Conservation (phyloP, 495 filamentous ascomycete species). For the Tuber umbilicatum region DNA sequence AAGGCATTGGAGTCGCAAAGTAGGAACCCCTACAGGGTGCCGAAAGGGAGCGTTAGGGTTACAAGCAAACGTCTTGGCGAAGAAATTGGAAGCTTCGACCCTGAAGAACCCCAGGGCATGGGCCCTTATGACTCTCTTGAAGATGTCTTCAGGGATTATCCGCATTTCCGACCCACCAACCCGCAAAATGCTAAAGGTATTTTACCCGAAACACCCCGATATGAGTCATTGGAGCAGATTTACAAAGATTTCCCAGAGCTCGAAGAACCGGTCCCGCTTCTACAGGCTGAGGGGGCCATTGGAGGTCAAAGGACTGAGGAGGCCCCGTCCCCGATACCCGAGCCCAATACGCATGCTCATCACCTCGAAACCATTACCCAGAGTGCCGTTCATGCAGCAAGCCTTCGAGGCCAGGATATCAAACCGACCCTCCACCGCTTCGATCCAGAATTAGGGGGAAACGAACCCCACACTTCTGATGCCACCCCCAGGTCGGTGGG, state of each 20-base stretch:
- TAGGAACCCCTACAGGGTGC: background rate
- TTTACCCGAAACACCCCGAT: background rate
- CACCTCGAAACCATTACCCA: background rate
- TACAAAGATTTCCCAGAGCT: background rate
- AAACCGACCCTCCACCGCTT: background rate
- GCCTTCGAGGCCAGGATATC: background rate
- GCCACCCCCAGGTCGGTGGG: background rate
- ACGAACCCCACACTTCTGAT: background rate
- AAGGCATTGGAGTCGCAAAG: background rate
- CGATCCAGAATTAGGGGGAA: background rate
- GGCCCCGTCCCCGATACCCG: background rate
- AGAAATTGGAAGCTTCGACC: background rate
- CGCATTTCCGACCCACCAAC: background rate
- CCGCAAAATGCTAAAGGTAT: background rate
- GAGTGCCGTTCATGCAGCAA: background rate
- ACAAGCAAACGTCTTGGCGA: background rate
- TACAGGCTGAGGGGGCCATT: background rate
- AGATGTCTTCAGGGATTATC: slow-evolving; percentile 4
- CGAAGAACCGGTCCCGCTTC: background rate
- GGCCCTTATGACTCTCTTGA: background rate
- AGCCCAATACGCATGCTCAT: background rate
- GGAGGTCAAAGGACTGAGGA: background rate
- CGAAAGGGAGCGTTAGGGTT: background rate
- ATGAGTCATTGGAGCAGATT: background rate
- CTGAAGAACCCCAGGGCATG: background rate